Evolutionary conservation across 805 yeast species (phyloP).

Genomic region (Schizosaccharomyces cryophilus): DNA sequence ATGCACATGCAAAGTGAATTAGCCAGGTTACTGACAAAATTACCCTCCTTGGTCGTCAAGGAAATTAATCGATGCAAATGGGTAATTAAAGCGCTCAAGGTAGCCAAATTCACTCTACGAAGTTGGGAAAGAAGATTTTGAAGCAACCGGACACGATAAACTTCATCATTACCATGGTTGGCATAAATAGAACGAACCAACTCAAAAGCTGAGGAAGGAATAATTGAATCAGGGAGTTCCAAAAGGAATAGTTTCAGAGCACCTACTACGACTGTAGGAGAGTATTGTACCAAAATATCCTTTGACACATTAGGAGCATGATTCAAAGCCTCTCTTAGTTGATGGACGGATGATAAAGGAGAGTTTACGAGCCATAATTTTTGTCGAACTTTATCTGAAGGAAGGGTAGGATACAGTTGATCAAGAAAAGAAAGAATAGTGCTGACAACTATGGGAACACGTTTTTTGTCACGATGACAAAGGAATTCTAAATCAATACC

Average conservation of each 20-base stretch:
- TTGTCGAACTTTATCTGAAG: slow-evolving; percentile 41
- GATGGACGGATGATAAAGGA: slow-evolving; percentile 34
- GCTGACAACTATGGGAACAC: slow-evolving; percentile 45
- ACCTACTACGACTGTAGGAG: slow-evolving; percentile 38
- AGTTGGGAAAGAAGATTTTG: slow-evolving; percentile 42
- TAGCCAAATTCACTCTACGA: slow-evolving; percentile 48
- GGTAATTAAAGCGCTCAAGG: slow-evolving; percentile 54
- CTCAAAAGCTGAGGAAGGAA: slow-evolving; percentile 41
- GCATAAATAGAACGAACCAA: slow-evolving; percentile 41
- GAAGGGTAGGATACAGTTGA: slow-evolving; percentile 35
- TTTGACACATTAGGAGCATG: slow-evolving; percentile 11
- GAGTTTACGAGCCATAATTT: slow-evolving; percentile 47
- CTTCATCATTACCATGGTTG: slow-evolving; percentile 19
- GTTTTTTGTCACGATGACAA: slow-evolving; percentile 43
- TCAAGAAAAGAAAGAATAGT: slow-evolving; percentile 45
- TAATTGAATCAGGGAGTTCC: slow-evolving; percentile 57
- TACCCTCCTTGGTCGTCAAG: slow-evolving; percentile 19
- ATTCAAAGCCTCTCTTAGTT: slow-evolving; percentile 30
- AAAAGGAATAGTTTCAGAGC: slow-evolving; percentile 47
- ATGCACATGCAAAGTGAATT: not conserved
- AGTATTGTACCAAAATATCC: slow-evolving; percentile 15
- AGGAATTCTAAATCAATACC: slow-evolving; percentile 56
- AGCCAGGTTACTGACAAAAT: slow-evolving; percentile 5
- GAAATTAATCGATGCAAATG: slow-evolving; percentile 44
- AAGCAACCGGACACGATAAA: slow-evolving; percentile 24